A percentile compares a stretch with the other conserved stretches of the same genome.
Conservation (phyloP, 345 rosid genomes). For the Eutrema heterophyllum region DNA sequence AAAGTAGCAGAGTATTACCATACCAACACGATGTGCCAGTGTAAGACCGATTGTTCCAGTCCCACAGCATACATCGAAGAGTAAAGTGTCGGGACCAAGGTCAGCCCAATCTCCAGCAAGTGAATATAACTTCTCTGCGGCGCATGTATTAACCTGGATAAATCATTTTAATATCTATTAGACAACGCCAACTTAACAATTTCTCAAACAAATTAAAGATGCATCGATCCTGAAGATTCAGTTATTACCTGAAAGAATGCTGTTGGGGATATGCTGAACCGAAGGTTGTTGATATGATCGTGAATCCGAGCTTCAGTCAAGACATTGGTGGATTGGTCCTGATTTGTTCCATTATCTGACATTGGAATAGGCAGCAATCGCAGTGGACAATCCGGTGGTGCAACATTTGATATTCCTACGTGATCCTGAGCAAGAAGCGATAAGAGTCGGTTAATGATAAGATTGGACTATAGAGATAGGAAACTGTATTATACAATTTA, state of each 20-base stretch:
- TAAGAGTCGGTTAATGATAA: not conserved
- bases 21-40: constrained; percentile 84
- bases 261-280: constrained; percentile 85
- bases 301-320: constrained; percentile 71
- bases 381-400: constrained; percentile 83
- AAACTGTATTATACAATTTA: not conserved
- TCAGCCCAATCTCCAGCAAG: constrained; percentile 99
- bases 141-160: constrained; percentile 78
- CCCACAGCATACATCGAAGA: constrained; percentile 95
- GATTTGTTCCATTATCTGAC: constrained; percentile 33
- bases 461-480: not conserved
- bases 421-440: constrained; percentile 58
- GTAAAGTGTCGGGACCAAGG: constrained; percentile 75
- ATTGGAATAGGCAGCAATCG: constrained; percentile 40
- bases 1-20: constrained; percentile 53
- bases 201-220: not conserved
- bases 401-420: constrained; percentile 90
- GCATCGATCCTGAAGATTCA: constrained; percentile 8
- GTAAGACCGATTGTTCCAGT: constrained; percentile 97
- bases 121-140: constrained; percentile 93
- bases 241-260: constrained; percentile 83
- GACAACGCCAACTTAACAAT: not conserved
- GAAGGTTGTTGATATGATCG: constrained; percentile 70
- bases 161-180: constrained; percentile 1
- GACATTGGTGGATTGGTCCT: constrained; percentile 27